Percentiles rank a stretch among this genome's conserved stretches.
These are phyloP conservation scores for Stachybotrys chartarum DNA, from an alignment of 2,329 filamentous ascomycete species.

Conservation along the genomic window DNA sequence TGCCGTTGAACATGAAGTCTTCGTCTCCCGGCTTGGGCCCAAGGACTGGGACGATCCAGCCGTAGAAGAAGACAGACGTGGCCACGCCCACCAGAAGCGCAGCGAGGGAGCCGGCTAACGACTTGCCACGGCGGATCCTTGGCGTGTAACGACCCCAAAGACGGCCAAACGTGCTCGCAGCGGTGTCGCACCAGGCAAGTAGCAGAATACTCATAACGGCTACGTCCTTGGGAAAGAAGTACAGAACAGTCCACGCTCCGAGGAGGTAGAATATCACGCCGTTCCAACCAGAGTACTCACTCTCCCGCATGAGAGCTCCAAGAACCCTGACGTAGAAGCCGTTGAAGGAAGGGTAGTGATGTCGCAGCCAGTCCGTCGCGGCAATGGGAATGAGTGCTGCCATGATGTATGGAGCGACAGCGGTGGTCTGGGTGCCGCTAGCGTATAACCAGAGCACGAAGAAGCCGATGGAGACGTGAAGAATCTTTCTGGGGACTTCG, in stretches of 20 bases:
- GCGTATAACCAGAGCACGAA: constrained; percentile 82
- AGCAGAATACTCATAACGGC: constrained; percentile 83
- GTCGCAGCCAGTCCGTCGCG: constrained; percentile 72
- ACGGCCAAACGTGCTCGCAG: constrained; percentile 88
- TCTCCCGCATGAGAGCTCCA: constrained; percentile 94
- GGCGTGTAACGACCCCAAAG: constrained; percentile 86
- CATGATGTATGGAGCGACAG: constrained; percentile 82
- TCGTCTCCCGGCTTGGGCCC: constrained; percentile 65
- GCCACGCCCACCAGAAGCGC: constrained; percentile 77
- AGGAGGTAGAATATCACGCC: constrained; percentile 96
- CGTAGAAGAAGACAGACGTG: constrained; percentile 84
- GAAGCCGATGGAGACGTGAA: constrained; percentile 97
- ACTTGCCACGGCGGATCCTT: constrained; percentile 79
- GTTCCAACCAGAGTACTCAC: constrained; percentile 89
- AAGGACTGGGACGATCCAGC: constrained; percentile 65
- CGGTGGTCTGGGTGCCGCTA: constrained; percentile 64
- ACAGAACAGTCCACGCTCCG: constrained; percentile 79
- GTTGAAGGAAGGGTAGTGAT: constrained; percentile 76
- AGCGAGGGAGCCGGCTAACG: constrained; percentile 78
- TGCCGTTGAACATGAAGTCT: constrained; percentile 69
- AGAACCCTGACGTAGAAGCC: constrained; percentile 76
- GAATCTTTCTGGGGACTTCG: constrained; percentile 86
- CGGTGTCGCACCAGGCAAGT: constrained; percentile 96
- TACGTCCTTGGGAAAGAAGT: constrained; percentile 88
- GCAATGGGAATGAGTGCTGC: constrained; percentile 77